phyloP scores from a whole-genome alignment of 768 basidiomycete species.

The Calvatia gigantea region DNA sequence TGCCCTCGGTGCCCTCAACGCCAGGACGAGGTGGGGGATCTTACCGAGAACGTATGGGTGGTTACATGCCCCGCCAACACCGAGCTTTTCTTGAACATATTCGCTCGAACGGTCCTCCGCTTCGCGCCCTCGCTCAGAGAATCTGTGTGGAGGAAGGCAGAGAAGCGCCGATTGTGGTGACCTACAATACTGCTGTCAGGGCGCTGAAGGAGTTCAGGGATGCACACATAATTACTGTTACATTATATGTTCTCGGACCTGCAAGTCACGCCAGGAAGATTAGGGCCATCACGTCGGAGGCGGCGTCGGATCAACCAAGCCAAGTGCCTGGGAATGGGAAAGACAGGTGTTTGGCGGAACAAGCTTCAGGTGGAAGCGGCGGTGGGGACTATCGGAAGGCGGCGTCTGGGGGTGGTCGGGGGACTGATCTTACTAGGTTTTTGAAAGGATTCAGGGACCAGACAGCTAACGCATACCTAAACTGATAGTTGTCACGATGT shows the following conservation, averaged over 20 bases:
- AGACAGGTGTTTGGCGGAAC: slow-evolving; percentile 9
- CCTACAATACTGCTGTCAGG: slow-evolving; percentile 64
- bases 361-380: neutral
- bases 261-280: slow-evolving; percentile 37
- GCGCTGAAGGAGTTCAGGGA: slow-evolving; percentile 75
- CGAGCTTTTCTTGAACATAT: slow-evolving; percentile 71
- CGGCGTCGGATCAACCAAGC: neutral
- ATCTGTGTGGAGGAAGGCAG: slow-evolving; percentile 8
- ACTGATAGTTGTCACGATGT: no score
- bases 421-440: slow-evolving; percentile 75
- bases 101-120: slow-evolving; percentile 48
- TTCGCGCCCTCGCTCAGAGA: slow-evolving; percentile 52
- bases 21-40: slow-evolving; percentile 28
- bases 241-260: slow-evolving; percentile 73
- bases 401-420: slow-evolving; percentile 68
- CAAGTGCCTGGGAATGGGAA: slow-evolving; percentile 12
- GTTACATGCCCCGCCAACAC: slow-evolving; percentile 83
- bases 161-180: slow-evolving; percentile 33
- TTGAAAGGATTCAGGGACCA: slow-evolving; percentile 72
- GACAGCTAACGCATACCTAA: slow-evolving; percentile 47
- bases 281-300: no score
- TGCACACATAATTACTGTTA: slow-evolving; percentile 72
- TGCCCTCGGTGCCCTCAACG: no score
- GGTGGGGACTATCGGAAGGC: slow-evolving; percentile 16
- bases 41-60: slow-evolving; percentile 70